Evolutionary conservation across 2,329 filamentous ascomycete species (phyloP), one percentile per base, ranked within the genome.

Genomic region (Hypoxylon rubiginosum): DNA sequence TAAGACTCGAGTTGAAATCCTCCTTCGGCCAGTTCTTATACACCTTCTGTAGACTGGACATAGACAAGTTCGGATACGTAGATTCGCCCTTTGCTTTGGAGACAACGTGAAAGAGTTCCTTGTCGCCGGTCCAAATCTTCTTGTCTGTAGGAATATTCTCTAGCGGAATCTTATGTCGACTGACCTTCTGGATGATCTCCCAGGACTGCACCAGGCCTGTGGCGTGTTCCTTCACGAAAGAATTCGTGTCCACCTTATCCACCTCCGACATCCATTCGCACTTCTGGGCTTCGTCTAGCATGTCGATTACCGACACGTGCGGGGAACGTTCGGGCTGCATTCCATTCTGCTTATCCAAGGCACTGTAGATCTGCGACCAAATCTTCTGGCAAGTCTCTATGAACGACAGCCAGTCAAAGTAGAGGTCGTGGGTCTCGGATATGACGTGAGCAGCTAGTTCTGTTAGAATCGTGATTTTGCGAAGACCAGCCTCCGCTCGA

Each of bases 21-120:
- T 48, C 21, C 45, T 48, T n/a, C 21, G 45, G 24, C 45, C 45
- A 48, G 13, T 48, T 48, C 45, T 28, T 48, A 28, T 48, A 48
- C 21, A 28, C 10, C 10, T 48, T 8, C 21, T 48, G 45, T 11
- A 48, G 19, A 15, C 1, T 26, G 3, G 4, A 6, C 11, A 11
- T 15, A 10, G 43, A 15, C 43, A 46, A 46, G 43, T 24, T 46
- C 21, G 43, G 43, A 15, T 46, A 46, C 13, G 2, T 9, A 6
- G 43, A 46, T 26, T 46, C 43, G 43, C 21, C 43, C 19, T 7
- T 21, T 15, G 19, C 4, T n/a, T 28, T 48, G 4, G 21, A 28
- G 6, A 28, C 45, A 15, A 48, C 24, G 45, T 48, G n/a, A 21
- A 28, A 48, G 11, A 48, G 21, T 17, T 48, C 45, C 11, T 48